A percentile compares a stretch with the other conserved stretches of the same genome.
Evolutionary conservation across 805 yeast species (phyloP).

Genomic region (Metschnikowia vanudenii): DNA sequence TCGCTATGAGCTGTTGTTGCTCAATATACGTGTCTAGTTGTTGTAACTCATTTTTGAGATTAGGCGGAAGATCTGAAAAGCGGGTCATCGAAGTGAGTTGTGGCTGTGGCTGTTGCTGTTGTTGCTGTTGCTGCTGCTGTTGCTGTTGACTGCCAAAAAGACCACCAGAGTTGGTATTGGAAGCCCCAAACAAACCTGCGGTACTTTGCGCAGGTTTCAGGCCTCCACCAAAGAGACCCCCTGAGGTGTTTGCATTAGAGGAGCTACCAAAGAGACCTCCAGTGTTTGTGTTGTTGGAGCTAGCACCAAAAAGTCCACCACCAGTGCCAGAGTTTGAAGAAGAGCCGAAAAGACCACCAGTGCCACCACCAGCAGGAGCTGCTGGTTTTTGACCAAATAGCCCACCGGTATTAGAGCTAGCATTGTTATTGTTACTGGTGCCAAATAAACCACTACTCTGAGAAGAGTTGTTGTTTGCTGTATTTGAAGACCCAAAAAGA

Average conservation of each 20-base stretch:
- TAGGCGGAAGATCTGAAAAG: conserved; percentile 71
- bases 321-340: conserved; percentile 7
- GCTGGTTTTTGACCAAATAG: conserved; percentile 13
- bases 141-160: conserved; percentile 15
- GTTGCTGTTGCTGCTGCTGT: conserved; percentile 33
- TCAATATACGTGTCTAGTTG: conserved; percentile 70
- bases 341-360: conserved; percentile 13
- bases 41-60: conserved; percentile 64
- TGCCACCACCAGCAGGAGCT: conserved; percentile 3
- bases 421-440: neutral
- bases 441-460: conserved; percentile 14
- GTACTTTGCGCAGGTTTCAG: conserved; percentile 8
- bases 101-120: conserved; percentile 43
- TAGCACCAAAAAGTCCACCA: conserved; percentile 15
- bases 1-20: conserved; percentile 70
- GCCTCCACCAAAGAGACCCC: conserved; percentile 34
- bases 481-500: conserved; percentile 32
- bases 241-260: conserved; percentile 22
- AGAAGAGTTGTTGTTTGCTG: conserved; percentile 9
- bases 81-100: conserved; percentile 71
- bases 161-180: conserved; percentile 10
- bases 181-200: conserved; percentile 15
- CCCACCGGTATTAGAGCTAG: conserved; percentile 5
- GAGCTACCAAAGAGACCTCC: conserved; percentile 21
- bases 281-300: conserved; percentile 4